Conservation (phyloP, 257 asterid species). For the Capsicum baccatum region DNA sequence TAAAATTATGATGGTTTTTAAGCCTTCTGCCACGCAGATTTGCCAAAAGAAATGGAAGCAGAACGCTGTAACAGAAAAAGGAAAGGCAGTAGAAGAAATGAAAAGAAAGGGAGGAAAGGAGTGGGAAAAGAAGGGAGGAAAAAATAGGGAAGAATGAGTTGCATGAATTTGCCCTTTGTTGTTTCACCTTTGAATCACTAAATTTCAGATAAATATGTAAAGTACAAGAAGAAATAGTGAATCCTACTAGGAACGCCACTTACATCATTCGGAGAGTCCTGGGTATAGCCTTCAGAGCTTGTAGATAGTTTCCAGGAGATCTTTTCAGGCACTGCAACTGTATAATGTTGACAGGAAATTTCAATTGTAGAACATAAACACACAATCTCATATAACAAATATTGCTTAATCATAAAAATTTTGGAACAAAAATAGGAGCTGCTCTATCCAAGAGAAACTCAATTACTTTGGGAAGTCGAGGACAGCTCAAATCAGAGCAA, state of each 20-base stretch:
- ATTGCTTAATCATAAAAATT: not conserved
- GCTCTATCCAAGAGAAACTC: constrained; percentile 15
- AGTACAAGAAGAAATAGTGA: not conserved
- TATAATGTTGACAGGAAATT: constrained; percentile 36
- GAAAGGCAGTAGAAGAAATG: too few species aligned
- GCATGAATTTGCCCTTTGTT: not conserved
- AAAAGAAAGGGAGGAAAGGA: too few species aligned
- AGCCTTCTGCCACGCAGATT: too few species aligned
- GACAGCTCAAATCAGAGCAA: constrained; percentile 13
- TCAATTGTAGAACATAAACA: constrained; percentile 30
- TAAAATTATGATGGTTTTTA: too few species aligned
- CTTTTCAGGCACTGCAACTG: constrained; percentile 82
- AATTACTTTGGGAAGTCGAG: constrained; percentile 17
- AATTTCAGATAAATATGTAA: constrained; percentile 15
- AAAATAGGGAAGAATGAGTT: not conserved
- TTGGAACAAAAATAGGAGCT: not conserved
- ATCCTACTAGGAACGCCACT: constrained; percentile 38
- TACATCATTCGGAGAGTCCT: constrained; percentile 98
- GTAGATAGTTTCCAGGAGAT: constrained; percentile 80
- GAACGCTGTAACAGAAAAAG: too few species aligned
- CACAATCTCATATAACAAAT: not conserved
- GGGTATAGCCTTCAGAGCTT: constrained; percentile 91
- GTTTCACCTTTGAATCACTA: not conserved
- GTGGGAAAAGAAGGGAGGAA: not conserved
- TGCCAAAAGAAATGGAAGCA: too few species aligned